Evolutionary conservation across 2,329 filamentous ascomycete species (phyloP), one percentile per base, ranked within the genome.

Genomic region (Aspergillus oerlinghausenensis): DNA sequence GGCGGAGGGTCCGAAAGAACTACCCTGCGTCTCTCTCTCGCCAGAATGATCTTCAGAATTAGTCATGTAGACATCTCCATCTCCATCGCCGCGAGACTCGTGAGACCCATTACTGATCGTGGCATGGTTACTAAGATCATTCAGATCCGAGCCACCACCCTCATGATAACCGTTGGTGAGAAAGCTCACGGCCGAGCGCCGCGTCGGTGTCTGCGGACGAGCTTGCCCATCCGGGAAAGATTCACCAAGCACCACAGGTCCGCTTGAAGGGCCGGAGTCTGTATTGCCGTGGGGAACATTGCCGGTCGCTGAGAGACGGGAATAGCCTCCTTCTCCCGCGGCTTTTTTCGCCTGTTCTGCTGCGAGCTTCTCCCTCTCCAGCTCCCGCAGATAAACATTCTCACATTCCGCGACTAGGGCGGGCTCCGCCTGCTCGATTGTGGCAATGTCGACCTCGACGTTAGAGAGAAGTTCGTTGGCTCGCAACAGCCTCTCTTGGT

Each of bases 391-490:
- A 71, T 94, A 92, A 3, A 97, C 82, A 49, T 84, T 87, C 62
- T 97, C 91, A 78, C 92, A 97, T 66, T 94, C 88, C 1, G 78
- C 75, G 43, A 88, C 79, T 35, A 88, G 78, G 10, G 78, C 79
- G 14, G 88, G 84, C 61, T 89, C 79, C 7, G 73, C 82, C 45
- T 80, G 79, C 67, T 91, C 88, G 55, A 97, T 86, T 49, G 84
- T 85, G 47, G 86, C 85, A 60, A 97, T 88, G 73, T 97, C 93
- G 35, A 97, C 93, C 70, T 97, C 92, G 2, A 97, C 93, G 68
- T 97, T 97, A 23, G 91, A 86, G 38, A 92, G 79, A 65, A 99
- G 85, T 75, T 99, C 94, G 58, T 95, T 96, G 1, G 91, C 92
- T 71, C 92, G 94, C 53, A 97, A 77, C 1, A 88, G 85, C 43